A percentile compares a stretch with the other conserved stretches of the same genome.
Evolutionary conservation across 2,329 filamentous ascomycete species (phyloP).

Genomic region (Colletotrichum australisinense): DNA sequence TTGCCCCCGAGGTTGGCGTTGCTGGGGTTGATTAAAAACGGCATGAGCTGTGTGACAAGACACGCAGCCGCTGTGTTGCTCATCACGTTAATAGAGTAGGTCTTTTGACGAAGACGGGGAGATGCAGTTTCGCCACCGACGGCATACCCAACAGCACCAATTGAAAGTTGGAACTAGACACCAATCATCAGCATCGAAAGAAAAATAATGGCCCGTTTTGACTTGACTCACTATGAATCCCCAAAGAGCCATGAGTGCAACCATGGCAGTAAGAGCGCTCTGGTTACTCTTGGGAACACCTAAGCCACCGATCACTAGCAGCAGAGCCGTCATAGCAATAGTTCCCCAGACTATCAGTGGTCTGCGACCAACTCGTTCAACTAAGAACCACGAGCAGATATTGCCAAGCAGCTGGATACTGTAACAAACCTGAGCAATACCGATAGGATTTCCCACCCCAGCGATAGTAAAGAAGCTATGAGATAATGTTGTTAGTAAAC

Average conservation of each 20-base stretch:
- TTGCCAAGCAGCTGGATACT: conserved; percentile 54
- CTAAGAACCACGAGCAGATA: conserved; percentile 50
- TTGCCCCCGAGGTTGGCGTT: conserved; percentile 51
- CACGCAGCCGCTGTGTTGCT: conserved; percentile 8
- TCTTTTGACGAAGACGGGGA: conserved; percentile 24
- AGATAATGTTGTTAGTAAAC: conserved; percentile 41
- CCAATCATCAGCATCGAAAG: not conserved
- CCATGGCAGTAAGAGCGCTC: conserved; percentile 1
- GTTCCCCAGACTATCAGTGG: conserved; percentile 50
- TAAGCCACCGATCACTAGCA: conserved; percentile 47
- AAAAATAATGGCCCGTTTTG: not conserved
- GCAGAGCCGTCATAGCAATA: not conserved
- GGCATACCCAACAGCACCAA: conserved; percentile 15
- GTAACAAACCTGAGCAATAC: conserved; percentile 53
- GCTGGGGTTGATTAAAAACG: conserved; percentile 42
- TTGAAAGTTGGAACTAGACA: conserved; percentile 20
- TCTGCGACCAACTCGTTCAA: conserved; percentile 49
- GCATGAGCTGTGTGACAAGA: conserved; percentile 35
- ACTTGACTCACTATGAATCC: conserved; percentile 22
- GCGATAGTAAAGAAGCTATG: conserved; percentile 48
- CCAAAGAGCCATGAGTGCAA: conserved; percentile 24
- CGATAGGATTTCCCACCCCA: conserved; percentile 50
- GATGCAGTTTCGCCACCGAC: conserved; percentile 24
- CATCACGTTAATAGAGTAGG: conserved; percentile 29
- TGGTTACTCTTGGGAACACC: conserved; percentile 37